Evolutionary conservation across 768 basidiomycete genomes (phyloP).

Genomic region (Mycena vulgaris): DNA sequence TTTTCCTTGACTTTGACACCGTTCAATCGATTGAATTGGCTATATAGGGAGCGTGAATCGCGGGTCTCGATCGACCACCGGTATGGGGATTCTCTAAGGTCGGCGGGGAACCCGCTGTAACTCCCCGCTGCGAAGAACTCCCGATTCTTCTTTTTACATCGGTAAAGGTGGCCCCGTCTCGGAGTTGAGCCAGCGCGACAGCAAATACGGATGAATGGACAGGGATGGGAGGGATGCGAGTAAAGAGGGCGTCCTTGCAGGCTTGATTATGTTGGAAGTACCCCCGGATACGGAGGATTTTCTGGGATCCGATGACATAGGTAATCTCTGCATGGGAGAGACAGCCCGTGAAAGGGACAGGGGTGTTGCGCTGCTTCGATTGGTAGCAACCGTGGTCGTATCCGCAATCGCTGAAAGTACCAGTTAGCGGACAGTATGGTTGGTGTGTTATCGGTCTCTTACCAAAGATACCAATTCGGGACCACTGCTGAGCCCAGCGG

Average conservation of each 20-base stretch:
- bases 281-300: neutral
- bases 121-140: too few relatives aligned
- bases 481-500: neutral
- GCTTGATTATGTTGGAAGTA: neutral
- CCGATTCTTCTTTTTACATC: neutral
- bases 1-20: conserved; percentile 23
- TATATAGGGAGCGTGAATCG: neutral
- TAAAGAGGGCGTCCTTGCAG: neutral
- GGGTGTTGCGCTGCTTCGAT: too few relatives aligned
- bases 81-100: neutral
- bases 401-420: neutral
- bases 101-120: neutral
- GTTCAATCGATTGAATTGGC: conserved; percentile 34
- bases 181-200: neutral
- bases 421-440: too few relatives aligned
- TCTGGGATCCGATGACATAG: neutral
- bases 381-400: neutral
- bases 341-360: too few relatives aligned
- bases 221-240: neutral
- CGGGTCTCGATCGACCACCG: neutral
- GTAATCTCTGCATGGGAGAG: too few relatives aligned
- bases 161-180: neutral
- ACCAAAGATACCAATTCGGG: neutral
- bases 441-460: neutral
- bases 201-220: neutral